Evolutionary conservation across 495 filamentous ascomycete species (phyloP).

Genomic region (Daldinia vernicosa): DNA sequence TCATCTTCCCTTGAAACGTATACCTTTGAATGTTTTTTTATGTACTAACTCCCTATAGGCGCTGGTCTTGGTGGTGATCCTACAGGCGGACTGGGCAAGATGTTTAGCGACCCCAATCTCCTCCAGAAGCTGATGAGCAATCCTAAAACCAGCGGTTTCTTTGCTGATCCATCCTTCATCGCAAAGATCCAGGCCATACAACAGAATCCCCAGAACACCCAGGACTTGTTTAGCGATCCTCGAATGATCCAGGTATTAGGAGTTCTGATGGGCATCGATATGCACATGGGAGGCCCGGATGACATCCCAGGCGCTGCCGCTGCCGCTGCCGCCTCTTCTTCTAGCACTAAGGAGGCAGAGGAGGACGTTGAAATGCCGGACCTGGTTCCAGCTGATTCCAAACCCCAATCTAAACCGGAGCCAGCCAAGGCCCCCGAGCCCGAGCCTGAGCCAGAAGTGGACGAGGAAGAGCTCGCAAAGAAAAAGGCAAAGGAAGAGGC

Average conservation of each 20-base stretch:
- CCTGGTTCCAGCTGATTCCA: slow-evolving; percentile 52
- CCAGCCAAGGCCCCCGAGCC: slow-evolving; percentile 65
- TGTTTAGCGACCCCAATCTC: slow-evolving; percentile 93
- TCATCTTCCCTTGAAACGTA: neutral
- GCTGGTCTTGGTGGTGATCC: slow-evolving; percentile 64
- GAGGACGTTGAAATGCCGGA: slow-evolving; percentile 87
- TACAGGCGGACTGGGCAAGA: slow-evolving; percentile 78
- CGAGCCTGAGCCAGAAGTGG: slow-evolving; percentile 70
- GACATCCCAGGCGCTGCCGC: slow-evolving; percentile 56
- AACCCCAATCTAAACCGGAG: slow-evolving; percentile 57
- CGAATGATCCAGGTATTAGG: slow-evolving; percentile 94
- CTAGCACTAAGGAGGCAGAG: slow-evolving; percentile 61
- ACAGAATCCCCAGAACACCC: slow-evolving; percentile 80
- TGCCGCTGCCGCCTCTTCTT: slow-evolving; percentile 50
- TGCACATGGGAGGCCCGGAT: slow-evolving; percentile 76
- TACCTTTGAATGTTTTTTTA: slow-evolving; percentile 10
- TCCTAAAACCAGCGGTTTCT: slow-evolving; percentile 86
- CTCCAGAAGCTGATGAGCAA: slow-evolving; percentile 90
- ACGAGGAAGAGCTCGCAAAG: slow-evolving; percentile 83
- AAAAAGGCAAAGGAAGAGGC: slow-evolving; percentile 91
- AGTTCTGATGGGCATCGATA: slow-evolving; percentile 92
- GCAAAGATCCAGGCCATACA: slow-evolving; percentile 81
- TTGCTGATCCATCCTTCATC: slow-evolving; percentile 92
- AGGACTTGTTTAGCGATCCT: slow-evolving; percentile 84
- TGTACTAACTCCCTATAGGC: slow-evolving; percentile 34